Evolutionary conservation across 2,329 filamentous ascomycete genomes (phyloP).

Genomic region (Neonectria hederae): DNA sequence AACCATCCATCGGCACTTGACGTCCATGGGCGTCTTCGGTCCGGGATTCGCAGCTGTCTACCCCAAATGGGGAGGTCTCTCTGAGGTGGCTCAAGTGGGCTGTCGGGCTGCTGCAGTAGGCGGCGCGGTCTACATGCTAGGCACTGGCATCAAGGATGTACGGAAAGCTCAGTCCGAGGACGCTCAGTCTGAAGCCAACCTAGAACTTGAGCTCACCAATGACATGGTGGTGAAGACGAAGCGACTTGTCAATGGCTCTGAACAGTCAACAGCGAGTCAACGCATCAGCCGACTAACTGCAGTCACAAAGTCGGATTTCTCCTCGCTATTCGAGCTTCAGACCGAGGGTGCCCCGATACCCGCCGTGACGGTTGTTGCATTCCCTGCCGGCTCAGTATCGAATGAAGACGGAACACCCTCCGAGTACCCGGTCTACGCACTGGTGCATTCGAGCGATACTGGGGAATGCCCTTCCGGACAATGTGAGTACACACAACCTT

Average conservation of each 20-base stretch:
- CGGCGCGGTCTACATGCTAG: constrained; percentile 88
- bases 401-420: constrained; percentile 46
- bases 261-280: constrained; percentile 41
- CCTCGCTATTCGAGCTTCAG: constrained; percentile 72
- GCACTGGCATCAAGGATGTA: constrained; percentile 66
- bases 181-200: constrained; percentile 37
- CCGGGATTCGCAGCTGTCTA: constrained; percentile 89
- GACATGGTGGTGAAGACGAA: constrained; percentile 66
- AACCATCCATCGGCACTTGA: constrained; percentile 80
- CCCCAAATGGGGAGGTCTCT: constrained; percentile 90
- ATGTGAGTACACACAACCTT: constrained; percentile 72
- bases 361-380: constrained; percentile 75
- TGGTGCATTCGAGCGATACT: constrained; percentile 87
- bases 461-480: constrained; percentile 90
- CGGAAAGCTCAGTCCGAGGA: constrained; percentile 22
- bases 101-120: constrained; percentile 93
- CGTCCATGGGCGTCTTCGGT: constrained; percentile 88
- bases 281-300: constrained; percentile 70
- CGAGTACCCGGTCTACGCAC: constrained; percentile 62
- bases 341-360: constrained; percentile 81
- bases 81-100: constrained; percentile 89
- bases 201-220: constrained; percentile 64
- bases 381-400: constrained; percentile 64
- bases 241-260: constrained; percentile 59
- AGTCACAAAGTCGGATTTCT: constrained; percentile 73